A percentile compares a stretch with the other conserved stretches of the same genome.
These are phyloP conservation scores for Suillus variegatus DNA, from an alignment of 768 basidiomycete genomes.

Conservation along the genomic window DNA sequence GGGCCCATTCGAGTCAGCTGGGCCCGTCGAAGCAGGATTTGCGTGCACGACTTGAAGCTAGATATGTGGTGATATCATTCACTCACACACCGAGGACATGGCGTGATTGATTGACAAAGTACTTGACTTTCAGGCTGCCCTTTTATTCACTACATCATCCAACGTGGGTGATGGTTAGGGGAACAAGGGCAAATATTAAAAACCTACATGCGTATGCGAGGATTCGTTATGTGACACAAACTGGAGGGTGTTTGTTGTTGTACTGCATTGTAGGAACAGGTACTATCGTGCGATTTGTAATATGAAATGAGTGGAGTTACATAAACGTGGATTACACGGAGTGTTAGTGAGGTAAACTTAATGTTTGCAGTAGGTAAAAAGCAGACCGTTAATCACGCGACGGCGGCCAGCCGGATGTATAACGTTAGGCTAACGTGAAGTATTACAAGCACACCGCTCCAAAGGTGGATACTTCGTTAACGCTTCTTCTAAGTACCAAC, in stretches of 20 bases:
- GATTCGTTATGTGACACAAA: not conserved
- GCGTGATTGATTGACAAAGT: conserved; percentile 11
- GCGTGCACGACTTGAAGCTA: conserved; percentile 80
- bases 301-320: conserved; percentile 3
- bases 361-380: conserved; percentile 1
- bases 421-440: conserved; percentile 5
- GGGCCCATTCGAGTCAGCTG: conserved; percentile 85
- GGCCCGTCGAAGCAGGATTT: conserved; percentile 84
- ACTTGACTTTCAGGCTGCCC: conserved; percentile 37
- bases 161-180: conserved; percentile 70
- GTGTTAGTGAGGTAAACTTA: conserved; percentile 1
- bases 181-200: conserved; percentile 77
- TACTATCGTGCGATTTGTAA: not conserved
- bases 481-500: not conserved
- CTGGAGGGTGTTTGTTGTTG: not conserved
- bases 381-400: not conserved
- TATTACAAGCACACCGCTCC: not conserved
- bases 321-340: conserved; percentile 5
- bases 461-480: not conserved
- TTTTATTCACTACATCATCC: conserved; percentile 78
- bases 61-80: conserved; percentile 5
- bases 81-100: conserved; percentile 6
- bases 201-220: not conserved
- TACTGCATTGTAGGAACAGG: not conserved
- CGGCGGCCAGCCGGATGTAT: not conserved